Conservation (phyloP, 768 basidiomycete genomes). For the Mycena amicta region DNA sequence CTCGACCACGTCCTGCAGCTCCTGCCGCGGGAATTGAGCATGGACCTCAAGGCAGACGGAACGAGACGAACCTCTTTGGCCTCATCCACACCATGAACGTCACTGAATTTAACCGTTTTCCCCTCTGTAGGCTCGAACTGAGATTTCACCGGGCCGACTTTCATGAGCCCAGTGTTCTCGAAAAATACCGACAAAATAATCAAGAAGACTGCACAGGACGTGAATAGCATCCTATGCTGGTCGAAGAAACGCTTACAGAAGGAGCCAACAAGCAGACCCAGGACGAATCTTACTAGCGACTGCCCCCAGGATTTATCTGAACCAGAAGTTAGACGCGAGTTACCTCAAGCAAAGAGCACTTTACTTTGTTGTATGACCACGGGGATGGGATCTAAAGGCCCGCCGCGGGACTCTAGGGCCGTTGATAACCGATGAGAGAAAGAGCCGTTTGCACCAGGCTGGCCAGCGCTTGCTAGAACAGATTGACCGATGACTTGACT, state of each 20-base stretch:
- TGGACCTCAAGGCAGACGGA: conserved; percentile 1
- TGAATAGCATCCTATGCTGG: not conserved
- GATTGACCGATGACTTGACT: conserved; percentile 46
- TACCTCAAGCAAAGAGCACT: conserved; percentile 9
- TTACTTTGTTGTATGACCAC: conserved; percentile 85
- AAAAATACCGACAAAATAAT: conserved; percentile 87
- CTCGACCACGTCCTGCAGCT: conserved; percentile 91
- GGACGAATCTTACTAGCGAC: conserved; percentile 58
- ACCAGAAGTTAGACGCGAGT: not conserved
- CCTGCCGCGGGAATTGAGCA: conserved; percentile 60
- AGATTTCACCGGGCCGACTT: conserved; percentile 77
- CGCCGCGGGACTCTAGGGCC: conserved; percentile 44
- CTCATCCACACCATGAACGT: conserved; percentile 97
- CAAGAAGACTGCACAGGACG: conserved; percentile 59
- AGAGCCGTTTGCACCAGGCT: conserved; percentile 26
- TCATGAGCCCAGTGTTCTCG: conserved; percentile 92
- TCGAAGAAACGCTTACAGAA: conserved; percentile 57
- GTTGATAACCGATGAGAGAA: conserved; percentile 35
- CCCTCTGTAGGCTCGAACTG: conserved; percentile 85
- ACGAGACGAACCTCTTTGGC: conserved; percentile 73
- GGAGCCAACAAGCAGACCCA: conserved; percentile 54
- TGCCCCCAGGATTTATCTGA: conserved; percentile 23
- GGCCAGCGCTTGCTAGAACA: conserved; percentile 41
- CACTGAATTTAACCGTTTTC: conserved; percentile 85
- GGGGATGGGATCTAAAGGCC: conserved; percentile 64